A percentile compares a stretch with the other conserved stretches of the same genome.
phyloP scores from a whole-genome alignment of 225 moss, liverwort and hornwort genomes.

The Polytrichum formosum region DNA sequence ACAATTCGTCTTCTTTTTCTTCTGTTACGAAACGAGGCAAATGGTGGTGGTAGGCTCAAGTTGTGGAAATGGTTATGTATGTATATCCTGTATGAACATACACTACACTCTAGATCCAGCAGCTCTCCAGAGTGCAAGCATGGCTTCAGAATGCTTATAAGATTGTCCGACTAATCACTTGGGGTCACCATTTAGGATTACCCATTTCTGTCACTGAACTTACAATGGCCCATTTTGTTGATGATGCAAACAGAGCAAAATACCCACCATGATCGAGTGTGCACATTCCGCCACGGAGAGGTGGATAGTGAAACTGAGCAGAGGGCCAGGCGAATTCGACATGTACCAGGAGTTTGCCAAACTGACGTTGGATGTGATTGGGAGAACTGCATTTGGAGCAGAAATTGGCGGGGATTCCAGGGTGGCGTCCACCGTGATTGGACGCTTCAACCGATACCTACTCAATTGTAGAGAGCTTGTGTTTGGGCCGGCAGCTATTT shows the following conservation, averaged over 20 bases:
- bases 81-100: no score
- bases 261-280: conserved; percentile 62
- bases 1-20: no score
- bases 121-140: no score
- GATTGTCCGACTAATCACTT: no score
- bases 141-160: no score
- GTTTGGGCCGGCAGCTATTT: conserved; percentile 73
- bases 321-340: conserved; percentile 56
- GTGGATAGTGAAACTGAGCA: conserved; percentile 53
- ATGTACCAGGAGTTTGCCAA: conserved; percentile 64
- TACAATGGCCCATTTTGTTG: no score
- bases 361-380: conserved; percentile 71
- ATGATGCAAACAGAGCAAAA: conserved; percentile 45
- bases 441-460: conserved; percentile 68
- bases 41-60: no score
- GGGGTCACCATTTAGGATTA: no score
- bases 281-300: conserved; percentile 51
- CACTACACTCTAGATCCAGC: no score
- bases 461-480: conserved; percentile 64
- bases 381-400: conserved; percentile 56
- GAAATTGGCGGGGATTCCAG: conserved; percentile 31
- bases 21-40: no score
- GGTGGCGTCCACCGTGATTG: conserved; percentile 28
- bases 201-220: no score
- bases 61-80: no score